Evolutionary conservation across 768 basidiomycete species (phyloP), one percentile per base, ranked within the genome.

Genomic region (Serendipita sp.): DNA sequence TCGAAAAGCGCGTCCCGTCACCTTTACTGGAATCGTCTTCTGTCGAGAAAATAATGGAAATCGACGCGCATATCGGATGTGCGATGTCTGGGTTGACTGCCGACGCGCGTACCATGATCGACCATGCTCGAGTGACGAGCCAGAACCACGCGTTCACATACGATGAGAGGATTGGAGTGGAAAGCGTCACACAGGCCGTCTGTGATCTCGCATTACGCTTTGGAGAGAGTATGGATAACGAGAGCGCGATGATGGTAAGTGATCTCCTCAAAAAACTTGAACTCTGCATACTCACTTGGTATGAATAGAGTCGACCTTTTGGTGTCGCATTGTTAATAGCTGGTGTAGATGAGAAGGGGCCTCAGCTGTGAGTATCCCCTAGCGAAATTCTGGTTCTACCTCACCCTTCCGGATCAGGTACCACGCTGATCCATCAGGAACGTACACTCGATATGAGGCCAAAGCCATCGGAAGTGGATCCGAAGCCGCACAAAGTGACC

Each of bases 1-100:
- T 98, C 69, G 96, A 99, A 79, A 98, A 99, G 78, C 93, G 96
- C 74, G 92, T 96, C 63, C 93, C 96, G 75, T 97, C 94, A 0
- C 90, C 93, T 8, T 82, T 99, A 56, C 84, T 98, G 71, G 96
- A 97, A 77, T 85, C 92, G 45, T 88, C 83, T 68, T 94, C 93
- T 64, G 93, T 99, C 72, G 95, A 99, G 75, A 98, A 98, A 80
- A 98, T 98, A 73, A 97, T 99, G 95, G 96, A 99, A 78, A 98
- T 99, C 71, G 96, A 98, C 77, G 69, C 75, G 11, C 96, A 99
- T 77, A 84, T 99, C 66, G 96, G 93, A 8, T 97, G 94, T 70
- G 96, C 96, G 65, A 97, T 98, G 94, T 94, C 92, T 53, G 89
- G 89, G 37, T 81, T 99, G 67, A 96, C 92, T 65, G 95, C 96